Evolutionary conservation across 2,329 filamentous ascomycete species (phyloP).

Genomic region (Pseudopithomyces chartarum): DNA sequence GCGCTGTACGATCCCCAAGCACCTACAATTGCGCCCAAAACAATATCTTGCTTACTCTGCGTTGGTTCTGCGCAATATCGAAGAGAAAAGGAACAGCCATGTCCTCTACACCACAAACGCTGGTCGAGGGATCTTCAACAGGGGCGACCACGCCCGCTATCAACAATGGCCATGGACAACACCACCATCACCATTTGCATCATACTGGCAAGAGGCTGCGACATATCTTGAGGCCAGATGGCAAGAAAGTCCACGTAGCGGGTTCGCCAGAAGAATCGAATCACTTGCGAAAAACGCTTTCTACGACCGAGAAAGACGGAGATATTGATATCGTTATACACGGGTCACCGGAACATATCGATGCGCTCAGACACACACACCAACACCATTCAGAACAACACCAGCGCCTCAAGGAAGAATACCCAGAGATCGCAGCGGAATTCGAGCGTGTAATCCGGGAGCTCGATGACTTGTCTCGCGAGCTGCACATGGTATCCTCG

Average conservation of each 20-base stretch:
- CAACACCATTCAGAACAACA: constrained; percentile 58
- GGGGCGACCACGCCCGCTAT: constrained; percentile 7
- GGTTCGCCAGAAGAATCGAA: constrained; percentile 60
- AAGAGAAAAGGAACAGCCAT: not conserved
- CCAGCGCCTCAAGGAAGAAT: constrained; percentile 53
- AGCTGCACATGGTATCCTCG: constrained; percentile 60
- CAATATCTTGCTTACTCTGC: too few species aligned
- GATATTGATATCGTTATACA: constrained; percentile 64
- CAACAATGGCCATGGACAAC: constrained; percentile 3
- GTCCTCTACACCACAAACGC: constrained; percentile 5
- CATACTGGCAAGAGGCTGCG: constrained; percentile 50
- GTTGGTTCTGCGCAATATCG: not conserved
- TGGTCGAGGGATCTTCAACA: constrained; percentile 4
- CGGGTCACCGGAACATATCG: constrained; percentile 57
- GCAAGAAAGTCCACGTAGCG: constrained; percentile 62
- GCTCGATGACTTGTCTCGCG: constrained; percentile 57
- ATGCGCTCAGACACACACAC: constrained; percentile 58
- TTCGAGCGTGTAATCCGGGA: constrained; percentile 62
- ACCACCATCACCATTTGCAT: constrained; percentile 31
- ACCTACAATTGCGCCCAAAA: too few species aligned
- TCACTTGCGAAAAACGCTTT: constrained; percentile 53
- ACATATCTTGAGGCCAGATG: constrained; percentile 62
- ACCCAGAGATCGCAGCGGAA: constrained; percentile 59
- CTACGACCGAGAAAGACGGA: constrained; percentile 35
- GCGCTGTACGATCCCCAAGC: too few species aligned